Evolutionary conservation across 2,329 filamentous ascomycete genomes (phyloP), one percentile per base, ranked within the genome.

Genomic region (Xylariaceae sp.): DNA sequence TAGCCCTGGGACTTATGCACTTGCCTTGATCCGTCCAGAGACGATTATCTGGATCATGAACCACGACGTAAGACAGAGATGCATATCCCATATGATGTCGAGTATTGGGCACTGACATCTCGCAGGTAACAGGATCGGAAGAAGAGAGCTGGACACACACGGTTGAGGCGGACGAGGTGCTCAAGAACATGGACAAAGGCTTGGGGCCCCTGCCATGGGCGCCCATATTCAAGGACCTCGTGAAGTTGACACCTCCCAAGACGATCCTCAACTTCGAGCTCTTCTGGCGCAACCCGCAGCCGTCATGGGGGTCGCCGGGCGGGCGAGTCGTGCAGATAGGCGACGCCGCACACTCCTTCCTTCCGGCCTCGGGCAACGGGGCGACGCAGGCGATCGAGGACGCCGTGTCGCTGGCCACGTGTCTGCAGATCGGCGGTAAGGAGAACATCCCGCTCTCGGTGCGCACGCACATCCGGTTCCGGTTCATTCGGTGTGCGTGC

Each of bases 341-440:
- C 14, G 65, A 68, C 36, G 59, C 63, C 0, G 65, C 65, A 3
- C 65, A 68, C 48, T 59, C 63, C 0, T 64, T 65, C 46, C 53
- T 66, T 9, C 64, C 65, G 1, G 59, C 63, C 4, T 65, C 63
- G 0, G 62, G 62, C 16, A 66, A 66, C 39, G 64, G 64, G 2
- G 65, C 64, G 6, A 66, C 61, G 2, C 64, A 66, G 49, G 64
- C 63, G 1, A 64, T 68, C 24, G 65, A 68, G 36, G 65, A 68
- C 41, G 63, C 62, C 12, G 48, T 63, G 18, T 63, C 59, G 4
- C 45, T 67, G 2, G 62, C 63, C 2, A 47, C 59, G 3, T 60
- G 62, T 30, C 59, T 66, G 4, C 60, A 64, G 47, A 45, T 64
- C 3, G 60, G 53, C 9, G 59, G 60, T 3, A 55, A 58, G 38